phyloP scores from a whole-genome alignment of 176 grass and related monocot genomes.

The Areca catechu region DNA sequence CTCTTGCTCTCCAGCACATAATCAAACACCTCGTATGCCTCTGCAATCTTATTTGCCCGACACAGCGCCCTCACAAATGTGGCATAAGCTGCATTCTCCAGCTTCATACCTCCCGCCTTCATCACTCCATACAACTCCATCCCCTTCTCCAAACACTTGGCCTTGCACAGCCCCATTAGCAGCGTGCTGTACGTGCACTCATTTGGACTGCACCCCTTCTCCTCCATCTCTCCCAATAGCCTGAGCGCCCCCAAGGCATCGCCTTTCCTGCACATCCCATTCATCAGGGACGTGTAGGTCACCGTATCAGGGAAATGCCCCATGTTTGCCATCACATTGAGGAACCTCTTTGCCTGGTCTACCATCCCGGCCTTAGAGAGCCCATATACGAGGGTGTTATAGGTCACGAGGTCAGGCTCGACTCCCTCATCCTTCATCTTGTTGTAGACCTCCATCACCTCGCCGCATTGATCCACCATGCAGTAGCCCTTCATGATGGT shows the following conservation, averaged over 20 bases:
- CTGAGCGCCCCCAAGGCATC: constrained; percentile 34
- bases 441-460: constrained; percentile 50
- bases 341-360: constrained; percentile 45
- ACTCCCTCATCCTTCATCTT: constrained; percentile 64
- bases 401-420: constrained; percentile 75
- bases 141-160: constrained; percentile 56
- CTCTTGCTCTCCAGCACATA: constrained; percentile 68
- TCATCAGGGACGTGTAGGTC: constrained; percentile 87
- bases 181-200: constrained; percentile 73
- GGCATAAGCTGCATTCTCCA: constrained; percentile 48
- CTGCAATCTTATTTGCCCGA: constrained; percentile 27
- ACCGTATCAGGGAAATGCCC: constrained; percentile 57
- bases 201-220: constrained; percentile 56
- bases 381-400: constrained; percentile 72
- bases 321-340: constrained; percentile 43
- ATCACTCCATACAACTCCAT: constrained; percentile 55
- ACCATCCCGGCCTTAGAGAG: constrained; percentile 74
- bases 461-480: constrained; percentile 38
- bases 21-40: constrained; percentile 80
- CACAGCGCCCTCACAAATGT: constrained; percentile 59
- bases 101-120: constrained; percentile 46
- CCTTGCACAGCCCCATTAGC: constrained; percentile 82
- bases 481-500: constrained; percentile 77
- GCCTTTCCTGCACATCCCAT: constrained; percentile 79
- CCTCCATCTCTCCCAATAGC: constrained; percentile 59